Percentiles rank a stretch among this genome's conserved stretches.
phyloP scores from a whole-genome alignment of 1,139 yeast species.

The Meyerozyma elateridarum region DNA sequence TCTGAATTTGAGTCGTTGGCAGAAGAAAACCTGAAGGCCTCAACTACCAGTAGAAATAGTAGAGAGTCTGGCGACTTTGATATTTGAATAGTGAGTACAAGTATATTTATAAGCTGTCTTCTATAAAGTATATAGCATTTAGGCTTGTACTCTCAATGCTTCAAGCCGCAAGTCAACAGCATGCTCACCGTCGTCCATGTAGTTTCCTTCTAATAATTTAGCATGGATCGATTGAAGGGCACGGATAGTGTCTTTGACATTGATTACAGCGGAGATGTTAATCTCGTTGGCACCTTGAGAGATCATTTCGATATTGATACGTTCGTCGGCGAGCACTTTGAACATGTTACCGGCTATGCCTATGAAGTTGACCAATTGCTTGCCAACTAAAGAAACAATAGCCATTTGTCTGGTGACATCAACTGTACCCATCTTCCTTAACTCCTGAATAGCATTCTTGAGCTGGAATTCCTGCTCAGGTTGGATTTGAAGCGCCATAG shows the following conservation, averaged over 20 bases:
- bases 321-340: conserved; percentile 86
- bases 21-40: conserved; percentile 36
- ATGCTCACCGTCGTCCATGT: conserved; percentile 21
- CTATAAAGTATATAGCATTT: too few relatives aligned
- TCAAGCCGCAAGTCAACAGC: conserved; percentile 38
- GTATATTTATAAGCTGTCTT: too few relatives aligned
- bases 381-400: conserved; percentile 90
- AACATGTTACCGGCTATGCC: conserved; percentile 99
- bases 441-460: conserved; percentile 68
- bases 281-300: conserved; percentile 98
- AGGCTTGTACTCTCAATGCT: conserved; percentile 22
- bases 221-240: conserved; percentile 87
- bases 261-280: conserved; percentile 91
- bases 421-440: conserved; percentile 77
- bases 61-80: conserved; percentile 45
- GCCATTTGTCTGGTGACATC: conserved; percentile 86
- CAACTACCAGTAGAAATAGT: conserved; percentile 15
- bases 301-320: conserved; percentile 94
- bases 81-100: conserved; percentile 30
- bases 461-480: conserved; percentile 54
- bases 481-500: conserved; percentile 90
- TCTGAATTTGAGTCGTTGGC: conserved; percentile 61
- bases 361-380: conserved; percentile 92
- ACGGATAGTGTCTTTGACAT: conserved; percentile 73
- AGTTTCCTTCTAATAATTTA: conserved; percentile 52